Base-by-base conservation (phyloP, 2,329 filamentous ascomycete genomes). In the Colletotrichum sp. region DNA sequence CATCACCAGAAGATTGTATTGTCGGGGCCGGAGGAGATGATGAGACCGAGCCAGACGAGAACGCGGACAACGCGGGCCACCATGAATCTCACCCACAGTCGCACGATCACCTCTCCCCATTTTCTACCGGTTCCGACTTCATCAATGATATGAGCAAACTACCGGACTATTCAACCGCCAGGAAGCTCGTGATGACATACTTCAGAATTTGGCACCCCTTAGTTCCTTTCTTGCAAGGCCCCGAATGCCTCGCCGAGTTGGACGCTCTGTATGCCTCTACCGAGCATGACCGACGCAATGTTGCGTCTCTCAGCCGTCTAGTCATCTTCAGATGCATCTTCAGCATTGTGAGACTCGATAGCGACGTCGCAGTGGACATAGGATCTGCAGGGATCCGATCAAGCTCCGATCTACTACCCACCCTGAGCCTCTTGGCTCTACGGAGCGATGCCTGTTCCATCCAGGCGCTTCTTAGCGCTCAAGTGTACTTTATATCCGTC, bases 121-220 rank as follows among this genome's bases (percentile, higher is more conserved):
- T 67, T 15, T 15, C 25, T 22, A 39, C 27, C n/a, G 44, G 25
- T 5, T 57, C 22, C 6, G 61, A 69, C 30, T 30, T 60, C 25
- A 27, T 68, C 30, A 64, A 59, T 25, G 55, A n/a, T 27, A 66
- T 76, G 32, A 36, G 30, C 6, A 39, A 22, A 3, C 32, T 74
- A 3, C 76, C 74, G 4, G 68, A 69, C 6, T 76, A 77, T 28
- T 6, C 32, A 3, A 36, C 52, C 19, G 70, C 87, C 1, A 84
- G 84, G 73, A 81, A 84, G 52, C 82, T 90, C 4, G 84, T 89
- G 68, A 86, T 88, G 80, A 81, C 84, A 22, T 90, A 89, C 77
- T 90, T 90, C 79, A 86, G 84, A 77, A 83, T 85, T 12, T 90
- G 88, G 88, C 88, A 90, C 82, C 87, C 87, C 1, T 81, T 90